Base-by-base conservation (phyloP, 352 stramenopile species). In the Stramenopiles sp. region DNA sequence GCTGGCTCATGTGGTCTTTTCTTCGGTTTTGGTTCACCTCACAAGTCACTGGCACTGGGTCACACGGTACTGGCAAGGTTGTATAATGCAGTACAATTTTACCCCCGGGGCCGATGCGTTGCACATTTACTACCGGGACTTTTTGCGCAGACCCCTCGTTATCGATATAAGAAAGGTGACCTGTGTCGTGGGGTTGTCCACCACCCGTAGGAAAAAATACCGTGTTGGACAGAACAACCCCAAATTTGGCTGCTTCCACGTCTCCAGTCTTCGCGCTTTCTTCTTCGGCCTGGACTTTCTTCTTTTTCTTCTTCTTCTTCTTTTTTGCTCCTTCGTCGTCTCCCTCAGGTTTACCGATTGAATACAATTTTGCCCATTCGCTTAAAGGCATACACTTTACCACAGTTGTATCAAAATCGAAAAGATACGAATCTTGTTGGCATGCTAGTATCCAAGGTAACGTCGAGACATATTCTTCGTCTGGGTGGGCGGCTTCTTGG, bases 1-100 rank as follows among this genome's bases (percentile, higher is more conserved):
- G 88, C 78, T 92, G 87, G 77, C 89, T 85, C 86, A 92, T 92
- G 80, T 92, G 86, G 74, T 92, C 88, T 34, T 87, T 85, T 73
- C 88, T 83, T 4, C 88, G 84, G 36, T 74, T 76, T 87, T 87
- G 92, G 77, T 92, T 82, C 30, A 94, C 82, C 25, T 63, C 25
- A 12, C 12, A 63, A 0, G 3, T 77, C 34, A 84, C 82, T 34
- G 81, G 69, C 12, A 92, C 84, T 18, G 12, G 12, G 12, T 63
- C 43, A n/a, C n/a, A n/a, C 12, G 43, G 43, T 63, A 63, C 25
- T 63, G 43, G 43, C 12, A 18, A 12, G 25, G 12, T 12, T 25
- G 43, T 63, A 63, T 63, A 63, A 63, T 63, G 43, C 25, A 63
- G 25, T 18, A 63, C 43, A 18, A 63, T 18, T 63, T 63, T 63